Evolutionary conservation across 306 rosid species (phyloP), one percentile per base, ranked within the genome.

Genomic region (Myrica gale): DNA sequence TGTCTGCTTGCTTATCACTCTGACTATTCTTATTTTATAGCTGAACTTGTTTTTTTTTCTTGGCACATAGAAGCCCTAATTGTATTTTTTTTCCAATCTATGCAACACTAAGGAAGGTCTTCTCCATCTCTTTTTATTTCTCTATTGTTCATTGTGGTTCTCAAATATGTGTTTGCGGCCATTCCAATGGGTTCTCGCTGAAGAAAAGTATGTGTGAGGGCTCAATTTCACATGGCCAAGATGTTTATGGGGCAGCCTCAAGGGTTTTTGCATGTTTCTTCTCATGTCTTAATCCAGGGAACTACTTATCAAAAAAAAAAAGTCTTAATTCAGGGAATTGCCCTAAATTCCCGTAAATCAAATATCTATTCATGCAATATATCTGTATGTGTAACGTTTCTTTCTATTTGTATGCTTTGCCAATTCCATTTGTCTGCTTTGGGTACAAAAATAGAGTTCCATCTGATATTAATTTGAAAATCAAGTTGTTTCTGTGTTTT

Each of bases 141-240:
- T 19, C 20, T 56, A 16, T n/a, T 11, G 16, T 12, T 48, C 17
- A 16, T 16, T 52, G 20, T 52, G 15, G 17, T 52, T 20, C 15
- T 21, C 13, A 20, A 8, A 9, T 57, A 21, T 57, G 17, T 53
- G n/a, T 57, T 57, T 57, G 39, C 32, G 63, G 63, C 63, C 63
- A 57, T 20, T 57, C 63, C 63, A 57, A 57, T 57, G 63, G 63
- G 63, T 21, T 4, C 63, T 57, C 9, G 39, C 16, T 21, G 20
- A 9, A 21, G 39, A 53, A 53, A 53, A 12, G 23, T 57, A 57
- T 57, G 16, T 57, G 63, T 0, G 5, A 21, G 39, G 39, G 39
- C 63, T 57, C 63, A 57, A 57, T 21, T 57, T 57, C 63, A 57
- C 63, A 32, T 57, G 63, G 63, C 39, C 63, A 57, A 57, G 63